phyloP scores from a whole-genome alignment of 176 grass and related monocot genomes.

The Oryza nivara region DNA sequence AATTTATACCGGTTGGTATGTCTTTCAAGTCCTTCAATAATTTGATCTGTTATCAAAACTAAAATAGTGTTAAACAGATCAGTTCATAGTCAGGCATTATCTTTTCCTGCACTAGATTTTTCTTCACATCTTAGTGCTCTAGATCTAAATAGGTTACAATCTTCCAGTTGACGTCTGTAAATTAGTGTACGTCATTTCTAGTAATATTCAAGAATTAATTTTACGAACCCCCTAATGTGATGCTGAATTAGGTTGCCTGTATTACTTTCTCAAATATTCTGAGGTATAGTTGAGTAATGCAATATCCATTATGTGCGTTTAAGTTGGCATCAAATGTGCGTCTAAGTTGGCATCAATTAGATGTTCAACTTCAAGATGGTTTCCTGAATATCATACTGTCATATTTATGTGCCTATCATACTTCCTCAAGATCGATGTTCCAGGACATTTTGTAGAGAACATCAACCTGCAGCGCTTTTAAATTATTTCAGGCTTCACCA shows the following conservation, averaged over 20 bases:
- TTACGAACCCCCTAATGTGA: neutral
- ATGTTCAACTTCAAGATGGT: neutral
- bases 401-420: neutral
- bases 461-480: neutral
- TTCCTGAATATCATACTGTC: neutral
- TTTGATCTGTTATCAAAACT: neutral
- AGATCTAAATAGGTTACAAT: slow-evolving; percentile 7
- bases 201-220: neutral
- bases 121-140: neutral
- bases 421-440: slow-evolving; percentile 30
- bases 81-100: neutral
- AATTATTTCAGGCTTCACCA: neutral
- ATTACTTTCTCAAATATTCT: slow-evolving; percentile 6
- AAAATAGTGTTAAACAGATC: neutral
- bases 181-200: slow-evolving; percentile 3
- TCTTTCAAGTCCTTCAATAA: neutral
- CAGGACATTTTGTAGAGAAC: neutral
- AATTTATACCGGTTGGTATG: slow-evolving; percentile 11
- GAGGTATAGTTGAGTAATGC: neutral
- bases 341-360: slow-evolving; percentile 12
- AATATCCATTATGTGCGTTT: neutral
- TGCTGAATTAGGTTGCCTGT: neutral
- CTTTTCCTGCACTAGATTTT: neutral
- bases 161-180: neutral
- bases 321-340: slow-evolving; percentile 3